phyloP scores from a whole-genome alignment of 371 early-diverging fungal species.

The Syncephalastrum racemosum region DNA sequence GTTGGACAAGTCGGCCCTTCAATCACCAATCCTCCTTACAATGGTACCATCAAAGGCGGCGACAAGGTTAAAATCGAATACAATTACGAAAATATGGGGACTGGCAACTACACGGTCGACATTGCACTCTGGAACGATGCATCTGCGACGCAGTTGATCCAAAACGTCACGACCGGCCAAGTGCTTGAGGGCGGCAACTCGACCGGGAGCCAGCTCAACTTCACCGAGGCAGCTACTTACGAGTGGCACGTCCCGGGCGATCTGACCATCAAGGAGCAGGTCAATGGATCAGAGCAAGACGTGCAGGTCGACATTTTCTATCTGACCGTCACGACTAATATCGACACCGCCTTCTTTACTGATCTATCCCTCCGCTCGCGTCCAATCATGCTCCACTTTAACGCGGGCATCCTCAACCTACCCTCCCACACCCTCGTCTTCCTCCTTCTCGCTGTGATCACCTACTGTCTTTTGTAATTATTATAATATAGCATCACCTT shows the following conservation, averaged over 20 bases:
- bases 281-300: background rate
- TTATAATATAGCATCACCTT: too few relatives aligned
- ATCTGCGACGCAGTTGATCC: constrained; percentile 11
- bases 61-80: constrained; percentile 27
- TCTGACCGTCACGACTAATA: constrained; percentile 5
- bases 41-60: constrained; percentile 30
- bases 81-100: constrained; percentile 39
- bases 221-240: constrained; percentile 30
- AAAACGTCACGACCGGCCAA: constrained; percentile 25
- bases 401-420: constrained; percentile 3
- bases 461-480: too few relatives aligned
- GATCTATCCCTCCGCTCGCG: constrained; percentile 4
- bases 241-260: constrained; percentile 39
- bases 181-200: constrained; percentile 27
- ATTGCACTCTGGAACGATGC: constrained; percentile 36
- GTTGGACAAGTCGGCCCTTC: constrained; percentile 34
- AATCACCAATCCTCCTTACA: constrained; percentile 27
- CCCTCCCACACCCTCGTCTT: constrained; percentile 6
- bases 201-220: constrained; percentile 25
- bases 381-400: constrained; percentile 11
- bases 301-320: constrained; percentile 1
- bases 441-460: constrained; percentile 3
- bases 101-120: constrained; percentile 32
- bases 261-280: constrained; percentile 7
- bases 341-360: constrained; percentile 1